Base-by-base conservation (phyloP, 1,139 yeast genomes). In the Debaryomycetaceae sp. region DNA sequence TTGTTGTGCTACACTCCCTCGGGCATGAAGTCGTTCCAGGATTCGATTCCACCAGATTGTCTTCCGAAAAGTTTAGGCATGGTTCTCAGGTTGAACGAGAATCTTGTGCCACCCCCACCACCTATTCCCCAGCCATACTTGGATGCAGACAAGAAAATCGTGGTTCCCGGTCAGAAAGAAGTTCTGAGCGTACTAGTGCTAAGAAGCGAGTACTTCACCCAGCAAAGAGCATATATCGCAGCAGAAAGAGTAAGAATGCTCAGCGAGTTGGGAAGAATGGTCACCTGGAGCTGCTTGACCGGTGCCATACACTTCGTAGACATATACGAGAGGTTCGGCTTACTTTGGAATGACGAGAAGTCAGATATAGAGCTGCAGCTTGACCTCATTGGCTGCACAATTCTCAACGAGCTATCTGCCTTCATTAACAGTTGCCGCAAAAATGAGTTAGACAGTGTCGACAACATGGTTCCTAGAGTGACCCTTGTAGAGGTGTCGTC, bases 111-210 rank as follows among this genome's bases (percentile, higher is more conserved):
- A 2, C 49, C 61, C 22, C 77, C 78, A 24, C 71, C 76, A 4
- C 66, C 62, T 6, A 49, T 72, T 6, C 80, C 80, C 1, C 62
- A 60, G 38, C 78, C 79, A 0, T 74, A 62, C 47, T 54, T 75
- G 41, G 70, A 69, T 45, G 67, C 66, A 3, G 70, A 72, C 38
- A 69, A 67, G 40, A 59, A 56, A 31, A 53, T 75, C 2, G 61
- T 62, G 7, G 59, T 63, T 6, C 80, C 80, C 0, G 60, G 60
- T 1, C 60, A 66, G 39, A 57, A 55, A 38, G 71, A 68, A 44
- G 57, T 67, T 2, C 65, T 62, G 22, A 46, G 50, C 24, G 66
- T 59, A 0, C 46, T 66, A 7, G 57, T 63, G 0, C 49, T 59
- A 6, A 53, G 75, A 36, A 66, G 69, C 17, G 76, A 74, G 48